Conservation (phyloP, 2,329 filamentous ascomycete species). For the Neocatenulostroma microsporum region DNA sequence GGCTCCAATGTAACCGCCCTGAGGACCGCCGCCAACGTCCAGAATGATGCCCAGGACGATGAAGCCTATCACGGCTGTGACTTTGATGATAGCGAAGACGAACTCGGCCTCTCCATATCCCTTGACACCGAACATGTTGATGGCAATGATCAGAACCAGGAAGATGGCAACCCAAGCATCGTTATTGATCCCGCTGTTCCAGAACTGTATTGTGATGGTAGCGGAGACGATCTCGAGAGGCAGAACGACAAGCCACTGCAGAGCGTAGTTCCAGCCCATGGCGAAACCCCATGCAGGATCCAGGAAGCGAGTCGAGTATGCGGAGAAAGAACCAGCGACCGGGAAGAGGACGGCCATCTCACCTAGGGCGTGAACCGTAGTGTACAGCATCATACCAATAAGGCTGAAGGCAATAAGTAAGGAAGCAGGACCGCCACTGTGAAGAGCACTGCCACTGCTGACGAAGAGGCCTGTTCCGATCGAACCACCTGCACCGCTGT, state of each 20-base stretch:
- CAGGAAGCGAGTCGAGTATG: constrained; percentile 84
- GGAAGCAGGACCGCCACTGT: constrained; percentile 67
- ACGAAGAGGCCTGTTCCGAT: constrained; percentile 52
- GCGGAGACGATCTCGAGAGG: constrained; percentile 24
- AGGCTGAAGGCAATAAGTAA: constrained; percentile 63
- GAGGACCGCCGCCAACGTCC: constrained; percentile 69
- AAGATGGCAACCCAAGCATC: constrained; percentile 80
- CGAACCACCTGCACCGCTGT: constrained; percentile 49
- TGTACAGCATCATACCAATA: constrained; percentile 67
- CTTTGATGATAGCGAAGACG: constrained; percentile 51
- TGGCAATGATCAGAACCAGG: constrained; percentile 62
- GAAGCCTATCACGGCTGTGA: constrained; percentile 78
- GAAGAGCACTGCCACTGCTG: constrained; percentile 40
- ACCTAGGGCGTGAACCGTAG: constrained; percentile 82
- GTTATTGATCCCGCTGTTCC: constrained; percentile 45
- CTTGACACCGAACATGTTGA: constrained; percentile 83
- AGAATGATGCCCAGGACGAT: constrained; percentile 82
- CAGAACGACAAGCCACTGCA: constrained; percentile 20
- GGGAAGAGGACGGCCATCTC: constrained; percentile 88
- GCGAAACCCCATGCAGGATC: constrained; percentile 58
- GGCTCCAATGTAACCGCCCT: constrained; percentile 70
- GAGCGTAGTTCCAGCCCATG: constrained; percentile 21
- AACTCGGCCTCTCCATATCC: constrained; percentile 35
- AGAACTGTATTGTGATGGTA: constrained; percentile 22
- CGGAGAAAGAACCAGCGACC: constrained; percentile 83